These are phyloP conservation scores for Ustilago sp. DNA, from an alignment of 1,284 basidiomycete species.

Conservation along the genomic window DNA sequence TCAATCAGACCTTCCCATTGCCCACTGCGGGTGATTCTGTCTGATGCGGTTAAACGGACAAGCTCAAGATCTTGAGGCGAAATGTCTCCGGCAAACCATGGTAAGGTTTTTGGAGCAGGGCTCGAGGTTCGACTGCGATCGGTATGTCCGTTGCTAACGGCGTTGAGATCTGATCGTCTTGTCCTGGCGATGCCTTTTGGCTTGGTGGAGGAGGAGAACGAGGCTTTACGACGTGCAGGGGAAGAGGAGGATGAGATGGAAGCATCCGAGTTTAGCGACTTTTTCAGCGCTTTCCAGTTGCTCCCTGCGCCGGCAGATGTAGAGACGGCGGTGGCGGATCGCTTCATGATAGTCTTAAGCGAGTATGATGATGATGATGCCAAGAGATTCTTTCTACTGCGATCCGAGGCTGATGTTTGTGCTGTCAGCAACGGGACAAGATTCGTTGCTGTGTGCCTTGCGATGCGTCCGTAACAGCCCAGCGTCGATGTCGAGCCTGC, in stretches of 20 bases:
- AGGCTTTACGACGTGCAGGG: conserved; percentile 7
- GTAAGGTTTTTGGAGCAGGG: conserved; percentile 30
- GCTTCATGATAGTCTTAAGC: conserved; percentile 22
- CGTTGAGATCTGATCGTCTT: conserved; percentile 6
- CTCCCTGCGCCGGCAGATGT: conserved; percentile 46
- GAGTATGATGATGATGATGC: neutral
- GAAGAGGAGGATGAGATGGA: conserved; percentile 17
- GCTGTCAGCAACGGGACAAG: neutral
- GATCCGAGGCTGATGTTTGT: neutral
- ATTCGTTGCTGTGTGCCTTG: neutral
- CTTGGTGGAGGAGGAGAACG: neutral
- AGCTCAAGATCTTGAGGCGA: conserved; percentile 61
- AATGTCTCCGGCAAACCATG: conserved; percentile 68
- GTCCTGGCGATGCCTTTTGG: conserved; percentile 13
- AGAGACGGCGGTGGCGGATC: conserved; percentile 4
- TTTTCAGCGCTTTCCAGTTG: conserved; percentile 65
- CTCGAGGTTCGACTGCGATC: conserved; percentile 26
- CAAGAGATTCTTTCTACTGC: neutral
- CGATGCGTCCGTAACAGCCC: neutral
- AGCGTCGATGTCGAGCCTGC: neutral
- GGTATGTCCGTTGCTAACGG: neutral
- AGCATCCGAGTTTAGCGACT: conserved; percentile 40
- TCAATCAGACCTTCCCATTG: conserved; percentile 60
- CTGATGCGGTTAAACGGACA: conserved; percentile 41
- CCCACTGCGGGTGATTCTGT: conserved; percentile 35